Base-by-base conservation (phyloP, 176 grass and related monocot genomes). In the Oryza longistaminata region DNA sequence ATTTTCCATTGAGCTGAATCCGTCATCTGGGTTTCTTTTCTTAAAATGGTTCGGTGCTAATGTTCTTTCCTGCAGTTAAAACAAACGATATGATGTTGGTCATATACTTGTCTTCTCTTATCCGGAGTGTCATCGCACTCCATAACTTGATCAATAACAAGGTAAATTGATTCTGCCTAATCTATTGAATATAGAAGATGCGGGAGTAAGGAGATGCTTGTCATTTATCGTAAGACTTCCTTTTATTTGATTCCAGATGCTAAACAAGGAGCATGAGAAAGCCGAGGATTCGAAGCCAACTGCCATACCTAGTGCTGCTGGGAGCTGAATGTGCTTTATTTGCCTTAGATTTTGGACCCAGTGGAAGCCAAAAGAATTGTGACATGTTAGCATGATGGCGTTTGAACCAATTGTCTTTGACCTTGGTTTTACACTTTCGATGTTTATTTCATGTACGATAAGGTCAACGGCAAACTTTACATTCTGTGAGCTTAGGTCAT, bases 41-140 rank as follows among this genome's bases (percentile, higher is more conserved):
- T 9, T 21, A 73, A 53, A 15, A n/a, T 40, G 39, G 9, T 19
- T 81, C 78, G 29, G 67, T 71, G 25, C 40, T 71, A 26, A 50
- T 22, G 37, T 66, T 79, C 27, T 44, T 79, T 88, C 16, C 11
- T 95, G 81, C 91, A 98, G 96, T 98, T 83, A 98, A 98, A 98
- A 98, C 93, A 89, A 98, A 95, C 85, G 96, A 95, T 78, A 95
- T 95, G 93, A 98, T 98, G 96, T 70, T 98, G 80, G 96, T 98
- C 31, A 89, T 95, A 81, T 98, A 98, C 80, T 81, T 98, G 29
- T 98, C 96, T 78, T 98, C 96, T 60, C 89, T 98, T 43, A 93
- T 98, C 50, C 89, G 93, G 27, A 95, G 93, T 81, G 96, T 98
- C 70, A 92, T 98, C 46, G 96, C 93, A 34, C 96, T 98, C 76